phyloP scores from a whole-genome alignment of 352 stramenopile species.

The Phytophthora parvispora region DNA sequence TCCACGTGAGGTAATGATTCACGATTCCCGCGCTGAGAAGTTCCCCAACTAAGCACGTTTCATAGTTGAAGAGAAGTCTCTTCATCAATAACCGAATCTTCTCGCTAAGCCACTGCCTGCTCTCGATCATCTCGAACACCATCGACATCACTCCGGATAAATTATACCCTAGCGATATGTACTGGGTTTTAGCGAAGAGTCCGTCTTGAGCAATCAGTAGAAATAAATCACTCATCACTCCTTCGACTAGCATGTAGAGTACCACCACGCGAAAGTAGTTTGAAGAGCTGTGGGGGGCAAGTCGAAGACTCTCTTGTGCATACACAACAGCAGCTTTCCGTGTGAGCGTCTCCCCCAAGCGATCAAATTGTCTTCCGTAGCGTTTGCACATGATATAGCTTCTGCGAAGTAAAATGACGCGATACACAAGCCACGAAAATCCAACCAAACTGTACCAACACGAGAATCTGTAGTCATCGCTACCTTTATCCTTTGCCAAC shows the following conservation, averaged over 20 bases:
- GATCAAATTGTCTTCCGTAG: neutral
- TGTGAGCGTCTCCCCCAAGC: neutral
- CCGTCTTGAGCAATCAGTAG: constrained; percentile 27
- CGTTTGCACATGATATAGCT: constrained; percentile 14
- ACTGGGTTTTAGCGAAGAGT: constrained; percentile 13
- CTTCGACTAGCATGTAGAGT: constrained; percentile 25
- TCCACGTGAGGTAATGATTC: constrained; percentile 9
- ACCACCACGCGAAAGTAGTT: constrained; percentile 13
- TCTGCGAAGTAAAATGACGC: constrained; percentile 16
- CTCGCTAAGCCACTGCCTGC: constrained; percentile 1
- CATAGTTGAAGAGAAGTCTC: constrained; percentile 19
- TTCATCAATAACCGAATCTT: neutral
- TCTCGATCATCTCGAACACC: constrained; percentile 31
- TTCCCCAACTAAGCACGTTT: constrained; percentile 14
- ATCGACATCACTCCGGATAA: constrained; percentile 19
- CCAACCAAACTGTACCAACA: constrained; percentile 20
- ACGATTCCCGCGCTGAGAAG: constrained; percentile 4
- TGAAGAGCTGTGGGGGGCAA: constrained; percentile 5
- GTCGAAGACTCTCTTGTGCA: constrained; percentile 16
- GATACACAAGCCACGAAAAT: constrained; percentile 17
- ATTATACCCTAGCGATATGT: constrained; percentile 35
- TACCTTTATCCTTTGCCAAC: constrained; percentile 6
- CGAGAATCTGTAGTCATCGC: constrained; percentile 13
- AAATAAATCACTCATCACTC: constrained; percentile 31
- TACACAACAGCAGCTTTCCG: constrained; percentile 6